Evolutionary conservation across 805 yeast genomes (phyloP), one percentile per base, ranked within the genome.

Genomic region (Wickerhamomyces bisporus): DNA sequence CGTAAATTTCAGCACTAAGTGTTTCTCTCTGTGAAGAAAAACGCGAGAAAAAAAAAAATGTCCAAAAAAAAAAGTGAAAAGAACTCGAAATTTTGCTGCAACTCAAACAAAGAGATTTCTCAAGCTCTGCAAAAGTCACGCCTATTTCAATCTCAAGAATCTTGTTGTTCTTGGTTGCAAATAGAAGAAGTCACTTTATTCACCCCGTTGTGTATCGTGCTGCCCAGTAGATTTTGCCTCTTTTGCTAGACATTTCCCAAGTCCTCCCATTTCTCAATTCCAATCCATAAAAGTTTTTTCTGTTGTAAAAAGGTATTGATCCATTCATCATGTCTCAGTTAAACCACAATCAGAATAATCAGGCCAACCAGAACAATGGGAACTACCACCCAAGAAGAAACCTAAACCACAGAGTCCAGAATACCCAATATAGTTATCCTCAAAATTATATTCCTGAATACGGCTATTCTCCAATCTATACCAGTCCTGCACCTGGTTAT

Each of bases 361-460:
- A 30, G 23, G 5, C 8, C 24, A 32, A 23, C 12, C 24, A 7
- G 10, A 21, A 21, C 24, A 21, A 27, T 25, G 35, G 34, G 6
- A 24, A 13, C 31, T 30, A 35, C 39, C 41, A 45, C 18, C 35
- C 43, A 26, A 48, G 41, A 36, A 45, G 46, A 34, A 36, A 31
- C 39, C 4, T 34, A 14, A 39, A 34, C 30, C 39, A 42, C 37
- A 39, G 43, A 36, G 32, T 20, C 24, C 50, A 42, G 18, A 29
- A 36, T 19, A 41, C 35, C 23, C 34, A 36, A 31, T 16, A 21
- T 16, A 27, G 25, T 26, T 41, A 36, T 31, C 28, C 14, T 28
- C 35, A 43, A 30, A 14, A 31, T 19, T 25, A 31, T 32, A 34
- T 40, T 14, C 36, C 37, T 35, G 34, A 31, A 35, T 27, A 29